Evolutionary conservation across 179 eudicot species (phyloP).

Genomic region (Nepenthes alata): DNA sequence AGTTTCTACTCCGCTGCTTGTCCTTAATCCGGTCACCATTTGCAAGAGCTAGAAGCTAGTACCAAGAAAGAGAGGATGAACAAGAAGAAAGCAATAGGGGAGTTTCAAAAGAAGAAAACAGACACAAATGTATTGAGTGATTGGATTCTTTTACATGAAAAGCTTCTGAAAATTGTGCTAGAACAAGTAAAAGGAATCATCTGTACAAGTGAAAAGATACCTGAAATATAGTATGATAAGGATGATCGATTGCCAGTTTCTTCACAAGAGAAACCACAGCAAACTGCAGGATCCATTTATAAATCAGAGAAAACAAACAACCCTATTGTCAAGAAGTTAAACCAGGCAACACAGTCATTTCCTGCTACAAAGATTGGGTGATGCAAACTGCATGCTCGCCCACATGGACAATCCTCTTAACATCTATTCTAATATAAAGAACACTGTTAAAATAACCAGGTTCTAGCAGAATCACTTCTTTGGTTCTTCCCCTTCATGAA

Average conservation of each 20-base stretch:
- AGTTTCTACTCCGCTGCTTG: slow-evolving; percentile 95
- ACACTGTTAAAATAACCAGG: too few species aligned
- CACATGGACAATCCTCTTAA: too few species aligned
- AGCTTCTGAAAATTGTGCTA: neutral
- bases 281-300: slow-evolving; percentile 46
- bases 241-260: slow-evolving; percentile 96
- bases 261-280: slow-evolving; percentile 87
- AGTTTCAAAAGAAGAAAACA: too few species aligned
- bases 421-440: too few species aligned
- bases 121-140: too few species aligned
- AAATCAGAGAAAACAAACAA: neutral
- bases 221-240: slow-evolving; percentile 95
- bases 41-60: slow-evolving; percentile 84
- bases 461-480: too few species aligned
- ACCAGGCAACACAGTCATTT: too few species aligned
- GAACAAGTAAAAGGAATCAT: neutral
- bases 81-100: neutral
- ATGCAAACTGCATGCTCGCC: neutral
- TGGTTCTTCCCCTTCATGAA: too few species aligned
- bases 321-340: too few species aligned
- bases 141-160: too few species aligned
- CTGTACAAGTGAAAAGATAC: slow-evolving; percentile 19
- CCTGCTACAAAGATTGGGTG: too few species aligned
- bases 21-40: slow-evolving; percentile 97
- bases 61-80: slow-evolving; percentile 2